Evolutionary conservation across 179 eudicot species (phyloP).

Genomic region (Patellifolia procumbens): DNA sequence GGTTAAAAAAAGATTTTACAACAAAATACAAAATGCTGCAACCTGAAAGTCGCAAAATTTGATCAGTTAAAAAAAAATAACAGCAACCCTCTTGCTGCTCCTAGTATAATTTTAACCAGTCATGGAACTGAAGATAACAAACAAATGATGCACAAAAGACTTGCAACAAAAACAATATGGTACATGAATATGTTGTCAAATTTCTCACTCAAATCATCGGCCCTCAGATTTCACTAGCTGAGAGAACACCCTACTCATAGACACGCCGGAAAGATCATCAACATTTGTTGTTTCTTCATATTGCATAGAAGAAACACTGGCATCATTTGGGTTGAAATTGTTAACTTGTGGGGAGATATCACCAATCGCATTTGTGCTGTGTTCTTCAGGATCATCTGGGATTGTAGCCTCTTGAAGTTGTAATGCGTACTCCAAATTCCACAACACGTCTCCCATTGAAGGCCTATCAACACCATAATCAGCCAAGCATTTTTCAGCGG

Average conservation of each 20-base stretch:
- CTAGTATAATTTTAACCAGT: too few relatives aligned
- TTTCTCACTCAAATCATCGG: slow-evolving; percentile 16
- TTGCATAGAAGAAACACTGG: slow-evolving; percentile 38
- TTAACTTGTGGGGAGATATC: slow-evolving; percentile 62
- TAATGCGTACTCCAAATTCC: slow-evolving; percentile 78
- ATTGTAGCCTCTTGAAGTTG: slow-evolving; percentile 71
- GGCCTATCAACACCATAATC: slow-evolving; percentile 83
- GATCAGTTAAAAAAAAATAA: too few relatives aligned
- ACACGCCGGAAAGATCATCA: slow-evolving; percentile 74
- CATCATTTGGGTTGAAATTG: slow-evolving; percentile 39
- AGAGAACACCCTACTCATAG: slow-evolving; percentile 88
- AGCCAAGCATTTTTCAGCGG: slow-evolving; percentile 81
- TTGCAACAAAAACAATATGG: too few relatives aligned
- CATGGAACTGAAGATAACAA: too few relatives aligned
- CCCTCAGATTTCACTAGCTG: slow-evolving; percentile 88
- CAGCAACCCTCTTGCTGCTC: too few relatives aligned
- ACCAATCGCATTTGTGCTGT: slow-evolving; percentile 63
- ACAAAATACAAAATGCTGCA: too few relatives aligned
- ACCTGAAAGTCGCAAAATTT: too few relatives aligned
- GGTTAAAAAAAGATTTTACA: too few relatives aligned
- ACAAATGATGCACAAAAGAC: too few relatives aligned
- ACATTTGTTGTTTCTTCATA: slow-evolving; percentile 43
- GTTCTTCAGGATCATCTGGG: slow-evolving; percentile 65
- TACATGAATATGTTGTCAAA: too few relatives aligned
- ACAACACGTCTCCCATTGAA: slow-evolving; percentile 77